These are phyloP conservation scores for Cystofilobasidium capitatum DNA, from an alignment of 768 basidiomycete genomes.

Conservation along the genomic window DNA sequence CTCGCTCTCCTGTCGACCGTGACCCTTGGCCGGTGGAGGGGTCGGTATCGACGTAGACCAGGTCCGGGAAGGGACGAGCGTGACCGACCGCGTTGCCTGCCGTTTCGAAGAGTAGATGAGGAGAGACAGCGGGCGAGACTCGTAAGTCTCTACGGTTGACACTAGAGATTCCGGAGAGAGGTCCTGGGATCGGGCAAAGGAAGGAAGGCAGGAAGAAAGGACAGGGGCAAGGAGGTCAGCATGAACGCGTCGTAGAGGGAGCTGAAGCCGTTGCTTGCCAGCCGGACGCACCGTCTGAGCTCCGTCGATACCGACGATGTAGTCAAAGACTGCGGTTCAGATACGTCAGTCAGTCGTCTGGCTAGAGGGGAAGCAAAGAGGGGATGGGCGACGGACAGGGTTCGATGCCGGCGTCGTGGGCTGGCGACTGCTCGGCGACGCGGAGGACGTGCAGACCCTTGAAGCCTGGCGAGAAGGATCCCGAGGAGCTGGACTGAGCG, in stretches of 20 bases:
- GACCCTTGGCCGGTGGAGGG: not conserved
- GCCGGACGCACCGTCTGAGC: slow-evolving; percentile 37
- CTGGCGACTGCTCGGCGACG: slow-evolving; percentile 80
- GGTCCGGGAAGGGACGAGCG: slow-evolving; percentile 68
- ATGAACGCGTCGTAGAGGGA: not conserved
- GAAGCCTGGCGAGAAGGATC: not conserved
- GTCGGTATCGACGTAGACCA: slow-evolving; percentile 46
- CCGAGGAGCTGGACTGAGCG: slow-evolving; percentile 15
- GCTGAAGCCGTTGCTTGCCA: not conserved
- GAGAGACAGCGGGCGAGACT: slow-evolving; percentile 58
- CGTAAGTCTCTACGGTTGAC: slow-evolving; percentile 70
- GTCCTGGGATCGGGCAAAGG: slow-evolving; percentile 10
- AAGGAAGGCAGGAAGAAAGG: slow-evolving; percentile 34
- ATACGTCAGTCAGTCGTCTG: not conserved
- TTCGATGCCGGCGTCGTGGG: slow-evolving; percentile 70
- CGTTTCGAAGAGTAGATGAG: slow-evolving; percentile 73
- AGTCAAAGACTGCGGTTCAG: slow-evolving; percentile 61
- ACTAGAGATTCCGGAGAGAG: slow-evolving; percentile 65
- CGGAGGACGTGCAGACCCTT: slow-evolving; percentile 66
- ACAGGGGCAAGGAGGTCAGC: not conserved
- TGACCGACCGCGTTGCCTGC: slow-evolving; percentile 56
- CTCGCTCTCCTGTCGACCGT: slow-evolving; percentile 2
- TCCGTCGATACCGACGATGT: slow-evolving; percentile 82
- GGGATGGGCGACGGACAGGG: slow-evolving; percentile 44
- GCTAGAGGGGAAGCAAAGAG: not conserved